Percentiles rank a stretch among this genome's conserved stretches.
phyloP scores from a whole-genome alignment of 139 green algal genomes.

The Chlamydomonas schloesseri region DNA sequence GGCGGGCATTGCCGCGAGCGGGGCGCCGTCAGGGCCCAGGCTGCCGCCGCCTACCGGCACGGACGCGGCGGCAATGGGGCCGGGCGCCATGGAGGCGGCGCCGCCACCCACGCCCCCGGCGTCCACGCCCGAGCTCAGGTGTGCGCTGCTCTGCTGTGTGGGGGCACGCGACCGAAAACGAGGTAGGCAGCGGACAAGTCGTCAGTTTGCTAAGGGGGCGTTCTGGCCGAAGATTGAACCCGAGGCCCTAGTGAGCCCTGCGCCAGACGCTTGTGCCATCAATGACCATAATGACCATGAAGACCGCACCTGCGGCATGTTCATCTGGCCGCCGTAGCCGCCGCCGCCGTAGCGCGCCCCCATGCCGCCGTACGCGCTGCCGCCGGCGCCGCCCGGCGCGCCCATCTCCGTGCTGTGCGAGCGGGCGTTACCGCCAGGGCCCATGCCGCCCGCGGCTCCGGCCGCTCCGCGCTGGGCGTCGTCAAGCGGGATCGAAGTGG shows the following conservation, averaged over 20 bases:
- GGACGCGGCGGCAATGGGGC: too few relatives aligned
- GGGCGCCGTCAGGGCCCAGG: background rate
- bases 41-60: too few relatives aligned
- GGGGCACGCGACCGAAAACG: too few relatives aligned
- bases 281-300: too few relatives aligned
- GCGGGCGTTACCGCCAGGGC: background rate
- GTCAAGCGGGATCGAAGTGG: constrained; percentile 18
- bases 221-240: too few relatives aligned
- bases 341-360: background rate
- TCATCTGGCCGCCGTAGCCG: constrained; percentile 26
- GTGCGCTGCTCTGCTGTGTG: constrained; percentile 5
- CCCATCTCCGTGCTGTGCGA: constrained; percentile 8
- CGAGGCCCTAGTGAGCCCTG: too few relatives aligned
- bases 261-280: too few relatives aligned
- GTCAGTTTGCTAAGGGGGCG: background rate
- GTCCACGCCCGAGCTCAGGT: constrained; percentile 4
- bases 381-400: background rate
- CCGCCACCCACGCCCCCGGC: background rate
- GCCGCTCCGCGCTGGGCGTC: background rate
- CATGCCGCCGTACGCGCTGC: background rate
- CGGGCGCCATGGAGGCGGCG: background rate
- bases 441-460: background rate
- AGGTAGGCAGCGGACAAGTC: too few relatives aligned
- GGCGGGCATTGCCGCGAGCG: background rate
- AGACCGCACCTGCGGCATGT: constrained; percentile 18